Base-by-base conservation (phyloP, 148 eudicot species). In the Dianthus caryophyllus region DNA sequence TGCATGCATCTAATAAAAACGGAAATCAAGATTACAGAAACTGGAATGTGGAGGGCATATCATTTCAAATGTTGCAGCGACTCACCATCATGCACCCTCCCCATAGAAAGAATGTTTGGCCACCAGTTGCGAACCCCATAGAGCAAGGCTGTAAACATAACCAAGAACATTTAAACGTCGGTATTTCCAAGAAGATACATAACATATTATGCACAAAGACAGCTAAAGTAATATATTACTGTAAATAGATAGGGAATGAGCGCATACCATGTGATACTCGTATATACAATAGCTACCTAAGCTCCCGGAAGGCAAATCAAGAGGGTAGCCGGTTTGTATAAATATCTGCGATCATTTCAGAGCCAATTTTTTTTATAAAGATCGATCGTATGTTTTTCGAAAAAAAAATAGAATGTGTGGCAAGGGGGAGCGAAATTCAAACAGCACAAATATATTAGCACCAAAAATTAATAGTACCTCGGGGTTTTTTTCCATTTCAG, bases 61-160 rank as follows among this genome's bases (percentile, higher is more conserved):
- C 49, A 49, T 31, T 54, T 22, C 21, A 41, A 64, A 62, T 38
- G 48, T 64, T 67, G 36, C 61, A 43, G 73, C 59, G 53, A 76
- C 88, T 84, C 80, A 83, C 98, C 98, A 93, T 93, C 98, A 93
- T 93, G 87, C 96, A 93, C 48, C 98, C 96, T 80, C 98, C 98
- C 98, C 98, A 93, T 69, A 93, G 67, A 77, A 93, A 93, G 82
- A 89, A 93, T 69, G 98, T 93, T 74, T 69, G 83, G 41, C 98
- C 98, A 56, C 98, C 98, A 71, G 98, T 93, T 51, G 98, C 98
- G 77, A 93, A 93, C 59, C 98, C 98, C 98, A 93, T 93, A 3
- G 98, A 93, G 79, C 98, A 93, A 72, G 98, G 96, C 98, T 93
- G 83, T 72, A 64, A 75, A 41, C 54, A 66, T 20, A 54, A 50